Evolutionary conservation across 2,329 filamentous ascomycete genomes (phyloP), one percentile per base, ranked within the genome.

Genomic region (Colletotrichum caudatum): DNA sequence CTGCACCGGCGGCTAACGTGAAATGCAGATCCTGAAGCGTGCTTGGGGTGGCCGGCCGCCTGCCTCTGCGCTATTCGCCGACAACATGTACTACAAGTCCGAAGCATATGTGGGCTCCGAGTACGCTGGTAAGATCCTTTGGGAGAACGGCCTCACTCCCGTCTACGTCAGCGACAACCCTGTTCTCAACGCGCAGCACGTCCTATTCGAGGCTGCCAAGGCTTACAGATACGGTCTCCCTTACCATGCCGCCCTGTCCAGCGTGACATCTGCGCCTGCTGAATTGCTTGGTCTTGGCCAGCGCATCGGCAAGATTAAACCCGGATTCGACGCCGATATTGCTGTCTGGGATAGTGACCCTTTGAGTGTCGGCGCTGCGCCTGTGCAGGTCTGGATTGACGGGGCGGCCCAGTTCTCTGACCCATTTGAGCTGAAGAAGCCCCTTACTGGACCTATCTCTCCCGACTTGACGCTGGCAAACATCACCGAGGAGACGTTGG

Each of bases 161-260:
- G 87, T 92, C 29, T 92, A 91, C 74, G 90, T 93, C n/a, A 90
- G 87, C 72, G 90, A 92, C 77, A 93, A 93, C 77, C 91, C 91
- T 0, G 90, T 92, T 0, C 79, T 92, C 65, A 92, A 92, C 74
- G 90, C 90, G 1, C 91, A 92, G 78, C 90, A 92, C 73, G 89
- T 93, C 3, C 82, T 92, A 0, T 91, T 92, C 59, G 91, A 90
- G 76, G 88, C 88, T 11, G 88, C 87, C 60, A 90, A 89, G 78
- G 87, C 80, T 2, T 88, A 88, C 75, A 86, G 86, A 60, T 91
- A 89, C 73, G 89, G 89, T 1, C 81, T 91, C 66, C 87, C 89
- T 0, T 90, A 90, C 74, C 88, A 91, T 66, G 87, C 83, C 3
- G 89, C 89, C 0, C 77, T 91, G 6, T 84, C 88, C 1, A 82